These are phyloP conservation scores for Penicillium flavigenum DNA, from an alignment of 495 filamentous ascomycete genomes.

Conservation along the genomic window DNA sequence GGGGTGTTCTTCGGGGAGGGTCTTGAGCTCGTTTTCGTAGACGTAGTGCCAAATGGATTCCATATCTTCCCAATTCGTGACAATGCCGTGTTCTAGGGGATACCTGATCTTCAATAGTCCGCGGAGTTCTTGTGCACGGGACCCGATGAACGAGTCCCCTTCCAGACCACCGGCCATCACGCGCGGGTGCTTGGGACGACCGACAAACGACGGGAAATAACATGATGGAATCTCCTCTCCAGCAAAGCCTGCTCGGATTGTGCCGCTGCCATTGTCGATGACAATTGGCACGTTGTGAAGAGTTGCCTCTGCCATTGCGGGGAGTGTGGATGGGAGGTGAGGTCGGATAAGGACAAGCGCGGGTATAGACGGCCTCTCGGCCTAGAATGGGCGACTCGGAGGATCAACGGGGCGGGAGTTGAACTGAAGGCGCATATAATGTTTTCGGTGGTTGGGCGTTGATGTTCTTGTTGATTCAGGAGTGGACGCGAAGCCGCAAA, in stretches of 20 bases:
- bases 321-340: constrained; percentile 26
- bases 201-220: constrained; percentile 97
- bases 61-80: constrained; percentile 99
- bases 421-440: constrained; percentile 10
- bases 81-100: constrained; percentile 95
- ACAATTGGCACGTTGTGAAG: constrained; percentile 97
- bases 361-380: constrained; percentile 39
- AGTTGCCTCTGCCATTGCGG: constrained; percentile 71
- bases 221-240: constrained; percentile 94
- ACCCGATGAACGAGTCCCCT: constrained; percentile 96
- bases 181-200: constrained; percentile 92
- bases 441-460: constrained; percentile 17
- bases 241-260: constrained; percentile 94
- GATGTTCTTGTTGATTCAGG: constrained; percentile 23
- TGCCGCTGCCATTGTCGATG: constrained; percentile 98
- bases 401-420: constrained; percentile 6
- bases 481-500: constrained; percentile 30
- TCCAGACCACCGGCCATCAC: constrained; percentile 94
- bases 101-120: constrained; percentile 94
- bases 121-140: constrained; percentile 86
- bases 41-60: constrained; percentile 96
- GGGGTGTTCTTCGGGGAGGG: constrained; percentile 96
- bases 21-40: constrained; percentile 83
- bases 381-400: constrained; percentile 28
- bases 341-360: constrained; percentile 25